A percentile compares a stretch with the other conserved stretches of the same genome.
Conservation (phyloP, 2,329 filamentous ascomycete species). For the Geosmithia flava region DNA sequence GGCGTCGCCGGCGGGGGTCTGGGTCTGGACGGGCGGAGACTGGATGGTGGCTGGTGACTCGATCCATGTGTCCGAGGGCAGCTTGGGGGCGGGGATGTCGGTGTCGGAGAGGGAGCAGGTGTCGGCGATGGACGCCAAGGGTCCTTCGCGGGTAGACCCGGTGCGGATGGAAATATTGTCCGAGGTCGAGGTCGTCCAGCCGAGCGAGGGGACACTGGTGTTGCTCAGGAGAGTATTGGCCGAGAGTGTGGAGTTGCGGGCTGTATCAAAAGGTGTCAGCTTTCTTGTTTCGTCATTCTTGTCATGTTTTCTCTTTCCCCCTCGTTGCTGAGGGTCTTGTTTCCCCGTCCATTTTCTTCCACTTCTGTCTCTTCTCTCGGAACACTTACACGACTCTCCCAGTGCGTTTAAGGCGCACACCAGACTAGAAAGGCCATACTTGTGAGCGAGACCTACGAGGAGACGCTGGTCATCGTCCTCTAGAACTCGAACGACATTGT, state of each 20-base stretch:
- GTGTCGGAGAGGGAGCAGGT: conserved; percentile 19
- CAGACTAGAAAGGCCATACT: conserved; percentile 23
- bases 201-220: conserved; percentile 25
- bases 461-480: conserved; percentile 25
- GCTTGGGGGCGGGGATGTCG: conserved; percentile 16
- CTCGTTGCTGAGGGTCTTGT: too few species aligned
- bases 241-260: conserved; percentile 25
- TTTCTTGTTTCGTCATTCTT: not conserved
- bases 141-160: conserved; percentile 21
- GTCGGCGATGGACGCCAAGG: conserved; percentile 14
- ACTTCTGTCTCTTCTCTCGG: not conserved
- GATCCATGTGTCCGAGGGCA: conserved; percentile 22
- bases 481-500: conserved; percentile 20
- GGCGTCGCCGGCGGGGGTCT: conserved; percentile 11
- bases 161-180: conserved; percentile 26
- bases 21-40: conserved; percentile 16
- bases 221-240: conserved; percentile 26
- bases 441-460: conserved; percentile 20
- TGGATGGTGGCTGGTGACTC: conserved; percentile 23
- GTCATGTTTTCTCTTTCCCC: not conserved
- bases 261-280: conserved; percentile 8
- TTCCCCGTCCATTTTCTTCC: not conserved
- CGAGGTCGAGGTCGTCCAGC: conserved; percentile 27
- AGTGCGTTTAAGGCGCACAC: conserved; percentile 22
- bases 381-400: conserved; percentile 21